These are phyloP conservation scores for Boechera divaricarpa DNA, from an alignment of 345 rosid species.

Conservation along the genomic window DNA sequence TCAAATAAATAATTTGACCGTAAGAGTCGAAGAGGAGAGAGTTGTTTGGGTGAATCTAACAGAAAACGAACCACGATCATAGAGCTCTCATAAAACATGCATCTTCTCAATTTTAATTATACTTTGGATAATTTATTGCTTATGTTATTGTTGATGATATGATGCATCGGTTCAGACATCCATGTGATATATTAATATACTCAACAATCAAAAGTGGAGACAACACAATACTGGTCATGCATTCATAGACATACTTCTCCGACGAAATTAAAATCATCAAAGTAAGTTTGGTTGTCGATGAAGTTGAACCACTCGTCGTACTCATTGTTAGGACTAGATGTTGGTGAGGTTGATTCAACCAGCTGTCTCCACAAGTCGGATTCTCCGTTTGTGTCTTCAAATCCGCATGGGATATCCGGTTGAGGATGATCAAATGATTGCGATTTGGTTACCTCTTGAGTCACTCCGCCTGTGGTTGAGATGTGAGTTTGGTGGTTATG, in stretches of 20 bases:
- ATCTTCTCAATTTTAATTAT: background rate
- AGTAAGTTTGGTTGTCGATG: constrained; percentile 31
- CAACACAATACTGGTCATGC: constrained; percentile 7
- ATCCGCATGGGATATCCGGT: background rate
- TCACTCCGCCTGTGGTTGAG: background rate
- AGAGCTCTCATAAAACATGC: background rate
- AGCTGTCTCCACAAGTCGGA: constrained; percentile 28
- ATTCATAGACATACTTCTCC: constrained; percentile 31
- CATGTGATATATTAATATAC: background rate
- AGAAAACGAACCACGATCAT: too few species aligned
- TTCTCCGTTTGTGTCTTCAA: constrained; percentile 28
- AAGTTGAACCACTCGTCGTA: constrained; percentile 37
- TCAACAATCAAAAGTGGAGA: constrained; percentile 1
- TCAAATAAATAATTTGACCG: too few species aligned
- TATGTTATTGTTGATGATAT: background rate
- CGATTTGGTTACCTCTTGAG: constrained; percentile 22
- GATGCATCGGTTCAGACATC: constrained; percentile 8
- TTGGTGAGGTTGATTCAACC: constrained; percentile 23
- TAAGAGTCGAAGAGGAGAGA: too few species aligned
- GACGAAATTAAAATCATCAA: constrained; percentile 27
- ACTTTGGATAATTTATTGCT: background rate
- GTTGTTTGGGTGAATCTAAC: too few species aligned
- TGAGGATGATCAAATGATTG: constrained; percentile 33
- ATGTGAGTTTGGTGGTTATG: constrained; percentile 12
- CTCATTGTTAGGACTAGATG: background rate